Conservation (phyloP, 176 grass and related monocot species). For the Bromus sterilis region DNA sequence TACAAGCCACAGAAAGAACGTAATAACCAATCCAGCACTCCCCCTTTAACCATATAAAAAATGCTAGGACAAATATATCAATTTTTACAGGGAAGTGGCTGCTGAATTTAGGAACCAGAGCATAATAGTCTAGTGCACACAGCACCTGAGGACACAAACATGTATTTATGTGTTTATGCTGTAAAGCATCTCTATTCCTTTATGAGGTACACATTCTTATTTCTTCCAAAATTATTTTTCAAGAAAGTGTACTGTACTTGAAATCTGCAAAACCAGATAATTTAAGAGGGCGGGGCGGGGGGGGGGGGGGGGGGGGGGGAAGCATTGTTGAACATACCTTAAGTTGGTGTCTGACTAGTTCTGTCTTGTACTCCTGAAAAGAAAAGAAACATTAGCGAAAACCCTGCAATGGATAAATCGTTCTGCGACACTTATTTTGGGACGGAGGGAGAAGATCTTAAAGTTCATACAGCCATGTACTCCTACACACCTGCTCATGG, state of each 20-base stretch:
- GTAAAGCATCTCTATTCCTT: slow-evolving; percentile 3
- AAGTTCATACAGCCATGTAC: neutral
- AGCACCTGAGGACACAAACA: neutral
- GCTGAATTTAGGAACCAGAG: neutral
- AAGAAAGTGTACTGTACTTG: neutral
- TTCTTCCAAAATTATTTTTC: neutral
- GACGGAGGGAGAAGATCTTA: neutral
- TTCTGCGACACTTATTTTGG: too few relatives aligned
- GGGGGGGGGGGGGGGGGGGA: neutral
- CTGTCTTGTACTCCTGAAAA: slow-evolving; percentile 68
- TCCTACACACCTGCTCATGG: slow-evolving; percentile 61
- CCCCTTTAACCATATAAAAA: neutral
- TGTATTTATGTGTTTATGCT: neutral
- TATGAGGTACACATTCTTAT: slow-evolving; percentile 1
- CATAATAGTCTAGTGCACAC: neutral
- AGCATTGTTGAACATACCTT: slow-evolving; percentile 41
- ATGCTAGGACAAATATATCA: neutral
- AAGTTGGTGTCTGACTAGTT: slow-evolving; percentile 53
- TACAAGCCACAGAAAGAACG: neutral
- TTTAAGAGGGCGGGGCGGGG: neutral
- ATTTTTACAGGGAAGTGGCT: neutral
- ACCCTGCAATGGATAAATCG: slow-evolving; percentile 5
- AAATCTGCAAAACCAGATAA: neutral
- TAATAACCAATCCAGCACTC: neutral
- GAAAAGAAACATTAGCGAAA: neutral